These are phyloP conservation scores for Starmera caribaea DNA, from an alignment of 805 yeast genomes.

Conservation along the genomic window DNA sequence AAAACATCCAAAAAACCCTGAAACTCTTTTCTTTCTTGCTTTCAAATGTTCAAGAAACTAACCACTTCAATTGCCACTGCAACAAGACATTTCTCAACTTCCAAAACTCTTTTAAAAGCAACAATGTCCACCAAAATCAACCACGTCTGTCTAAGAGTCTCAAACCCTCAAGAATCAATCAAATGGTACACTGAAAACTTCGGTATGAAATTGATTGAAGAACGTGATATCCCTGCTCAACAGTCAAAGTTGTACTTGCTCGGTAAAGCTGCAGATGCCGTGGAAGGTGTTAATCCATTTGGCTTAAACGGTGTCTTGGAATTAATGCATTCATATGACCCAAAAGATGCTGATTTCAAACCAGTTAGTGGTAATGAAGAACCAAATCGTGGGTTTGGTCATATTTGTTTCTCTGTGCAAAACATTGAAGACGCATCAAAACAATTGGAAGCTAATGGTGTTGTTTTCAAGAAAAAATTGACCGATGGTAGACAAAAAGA, in stretches of 20 bases:
- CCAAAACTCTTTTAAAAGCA: no score
- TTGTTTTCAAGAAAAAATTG: constrained; percentile 71
- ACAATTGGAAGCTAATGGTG: constrained; percentile 50
- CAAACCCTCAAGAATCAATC: constrained; percentile 67
- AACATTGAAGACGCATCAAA: constrained; percentile 58
- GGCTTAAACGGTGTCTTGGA: constrained; percentile 59
- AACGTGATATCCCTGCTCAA: constrained; percentile 41
- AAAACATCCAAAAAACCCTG: no score
- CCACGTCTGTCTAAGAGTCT: constrained; percentile 72
- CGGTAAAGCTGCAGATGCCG: constrained; percentile 26
- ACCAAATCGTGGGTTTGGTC: constrained; percentile 89
- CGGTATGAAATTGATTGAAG: constrained; percentile 55
- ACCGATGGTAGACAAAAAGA: constrained; percentile 86
- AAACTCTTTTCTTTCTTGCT: no score
- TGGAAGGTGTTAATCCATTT: constrained; percentile 11
- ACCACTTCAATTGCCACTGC: no score
- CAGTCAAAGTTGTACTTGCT: constrained; percentile 64
- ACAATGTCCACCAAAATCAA: constrained; percentile 29
- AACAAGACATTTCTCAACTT: no score
- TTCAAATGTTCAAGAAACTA: no score
- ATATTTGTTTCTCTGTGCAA: constrained; percentile 80
- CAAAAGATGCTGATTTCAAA: constrained; percentile 42
- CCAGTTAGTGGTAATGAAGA: constrained; percentile 77
- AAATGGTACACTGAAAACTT: constrained; percentile 67
- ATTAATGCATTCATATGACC: constrained; percentile 69